These are phyloP conservation scores for Leptosphaerulina australis DNA, from an alignment of 2,329 filamentous ascomycete genomes.

Conservation along the genomic window DNA sequence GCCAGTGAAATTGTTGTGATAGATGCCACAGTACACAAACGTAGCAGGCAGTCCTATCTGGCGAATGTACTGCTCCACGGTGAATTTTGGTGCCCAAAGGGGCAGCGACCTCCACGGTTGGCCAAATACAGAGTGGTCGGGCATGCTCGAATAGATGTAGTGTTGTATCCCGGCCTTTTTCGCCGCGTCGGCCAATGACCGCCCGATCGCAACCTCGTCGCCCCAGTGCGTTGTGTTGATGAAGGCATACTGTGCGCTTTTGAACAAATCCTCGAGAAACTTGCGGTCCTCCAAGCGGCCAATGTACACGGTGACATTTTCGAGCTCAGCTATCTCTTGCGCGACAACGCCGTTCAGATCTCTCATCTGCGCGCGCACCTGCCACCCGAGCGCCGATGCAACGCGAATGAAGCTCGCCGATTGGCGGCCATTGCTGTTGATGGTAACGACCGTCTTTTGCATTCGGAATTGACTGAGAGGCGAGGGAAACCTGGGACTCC, in stretches of 20 bases:
- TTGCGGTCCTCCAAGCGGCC: slow-evolving; percentile 72
- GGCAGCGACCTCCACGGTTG: slow-evolving; percentile 80
- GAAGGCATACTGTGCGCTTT: slow-evolving; percentile 85
- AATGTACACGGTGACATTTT: slow-evolving; percentile 77
- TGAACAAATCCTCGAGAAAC: slow-evolving; percentile 79
- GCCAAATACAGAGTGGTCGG: slow-evolving; percentile 84
- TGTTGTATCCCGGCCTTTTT: slow-evolving; percentile 84
- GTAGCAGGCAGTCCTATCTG: slow-evolving; percentile 83
- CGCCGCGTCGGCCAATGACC: slow-evolving; percentile 85
- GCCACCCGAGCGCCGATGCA: slow-evolving; percentile 90
- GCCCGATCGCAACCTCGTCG: slow-evolving; percentile 88
- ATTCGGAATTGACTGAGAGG: slow-evolving; percentile 35
- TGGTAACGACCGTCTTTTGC: slow-evolving; percentile 78
- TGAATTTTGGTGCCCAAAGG: slow-evolving; percentile 90
- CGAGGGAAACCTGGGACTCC: not conserved
- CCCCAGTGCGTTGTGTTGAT: slow-evolving; percentile 98
- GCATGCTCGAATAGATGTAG: slow-evolving; percentile 97
- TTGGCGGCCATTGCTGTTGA: slow-evolving; percentile 95
- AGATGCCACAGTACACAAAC: slow-evolving; percentile 95
- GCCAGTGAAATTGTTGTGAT: slow-evolving; percentile 99
- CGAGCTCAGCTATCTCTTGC: slow-evolving; percentile 79
- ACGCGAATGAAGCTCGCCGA: slow-evolving; percentile 94
- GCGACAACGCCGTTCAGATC: slow-evolving; percentile 87
- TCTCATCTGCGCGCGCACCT: slow-evolving; percentile 88
- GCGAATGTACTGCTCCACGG: slow-evolving; percentile 88